Conservation (phyloP, 345 rosid species). For the Camelina hispida region DNA sequence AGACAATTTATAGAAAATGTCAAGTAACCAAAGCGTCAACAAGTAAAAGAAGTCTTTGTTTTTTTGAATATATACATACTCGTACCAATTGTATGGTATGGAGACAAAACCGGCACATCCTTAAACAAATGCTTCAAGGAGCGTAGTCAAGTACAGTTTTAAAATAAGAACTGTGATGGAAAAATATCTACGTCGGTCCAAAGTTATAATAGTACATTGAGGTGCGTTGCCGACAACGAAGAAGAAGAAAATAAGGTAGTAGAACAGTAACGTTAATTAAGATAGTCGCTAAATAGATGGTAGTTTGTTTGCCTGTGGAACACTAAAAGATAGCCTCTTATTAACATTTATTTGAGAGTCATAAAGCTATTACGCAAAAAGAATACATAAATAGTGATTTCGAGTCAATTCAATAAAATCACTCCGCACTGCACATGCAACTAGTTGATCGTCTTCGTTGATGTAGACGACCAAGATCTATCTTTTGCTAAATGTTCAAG, state of each 20-base stretch:
- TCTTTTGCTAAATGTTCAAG: conserved; percentile 1
- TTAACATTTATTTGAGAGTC: conserved; percentile 6
- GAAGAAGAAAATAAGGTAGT: not conserved
- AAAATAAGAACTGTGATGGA: not conserved
- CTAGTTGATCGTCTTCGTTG: not conserved
- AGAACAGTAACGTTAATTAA: conserved; percentile 1
- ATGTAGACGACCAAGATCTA: conserved; percentile 20
- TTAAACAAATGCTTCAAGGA: not conserved
- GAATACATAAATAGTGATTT: not conserved
- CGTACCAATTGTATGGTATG: conserved; percentile 7
- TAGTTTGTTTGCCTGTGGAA: conserved; percentile 24
- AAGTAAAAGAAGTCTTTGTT: not conserved
- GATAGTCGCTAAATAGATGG: conserved; percentile 9
- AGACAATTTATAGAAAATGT: conserved; percentile 8
- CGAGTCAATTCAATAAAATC: conserved; percentile 16
- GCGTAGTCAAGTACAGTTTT: not conserved
- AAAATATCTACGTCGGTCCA: conserved; percentile 10
- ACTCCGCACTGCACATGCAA: conserved; percentile 9
- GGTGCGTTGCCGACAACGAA: conserved; percentile 34
- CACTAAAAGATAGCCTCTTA: not conserved
- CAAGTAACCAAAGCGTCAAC: conserved; percentile 2
- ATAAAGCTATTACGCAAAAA: conserved; percentile 19
- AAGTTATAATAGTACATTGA: conserved; percentile 17
- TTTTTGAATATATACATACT: not conserved
- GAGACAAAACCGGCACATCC: conserved; percentile 10